phyloP scores from a whole-genome alignment of 1,284 basidiomycete species.

The Austropuccinia psidii region DNA sequence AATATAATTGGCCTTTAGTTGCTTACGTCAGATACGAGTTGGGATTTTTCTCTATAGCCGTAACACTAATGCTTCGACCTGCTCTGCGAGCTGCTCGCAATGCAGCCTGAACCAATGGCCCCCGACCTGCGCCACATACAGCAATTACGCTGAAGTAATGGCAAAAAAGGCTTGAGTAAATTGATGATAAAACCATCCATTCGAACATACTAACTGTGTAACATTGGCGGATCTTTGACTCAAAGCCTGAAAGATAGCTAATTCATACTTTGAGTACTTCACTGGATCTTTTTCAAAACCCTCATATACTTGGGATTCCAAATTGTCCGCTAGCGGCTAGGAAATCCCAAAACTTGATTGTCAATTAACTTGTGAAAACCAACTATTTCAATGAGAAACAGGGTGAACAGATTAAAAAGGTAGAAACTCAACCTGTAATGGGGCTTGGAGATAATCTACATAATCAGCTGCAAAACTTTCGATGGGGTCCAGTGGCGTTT shows the following conservation, averaged over 20 bases:
- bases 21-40: constrained; percentile 83
- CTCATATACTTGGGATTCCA: constrained; percentile 90
- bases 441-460: constrained; percentile 90
- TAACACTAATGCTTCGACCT: constrained; percentile 60
- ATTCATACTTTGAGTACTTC: constrained; percentile 92
- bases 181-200: background rate
- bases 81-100: constrained; percentile 69
- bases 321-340: constrained; percentile 91
- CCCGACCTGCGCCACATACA: constrained; percentile 89
- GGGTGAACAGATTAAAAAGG: background rate
- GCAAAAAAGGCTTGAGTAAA: background rate
- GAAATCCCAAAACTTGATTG: background rate
- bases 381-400: background rate
- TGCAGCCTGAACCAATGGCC: constrained; percentile 81
- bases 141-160: constrained; percentile 60
- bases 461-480: constrained; percentile 87
- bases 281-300: constrained; percentile 96
- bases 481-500: constrained; percentile 57
- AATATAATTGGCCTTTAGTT: background rate
- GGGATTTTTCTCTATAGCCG: constrained; percentile 93
- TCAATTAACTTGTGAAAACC: background rate
- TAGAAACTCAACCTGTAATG: constrained; percentile 60
- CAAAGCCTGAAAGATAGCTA: constrained; percentile 78
- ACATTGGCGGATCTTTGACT: constrained; percentile 58
- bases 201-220: constrained; percentile 28